Percentiles rank a stretch among this genome's conserved stretches.
These are phyloP conservation scores for Tephrocybe sp. DNA, from an alignment of 768 basidiomycete genomes.

Conservation along the genomic window DNA sequence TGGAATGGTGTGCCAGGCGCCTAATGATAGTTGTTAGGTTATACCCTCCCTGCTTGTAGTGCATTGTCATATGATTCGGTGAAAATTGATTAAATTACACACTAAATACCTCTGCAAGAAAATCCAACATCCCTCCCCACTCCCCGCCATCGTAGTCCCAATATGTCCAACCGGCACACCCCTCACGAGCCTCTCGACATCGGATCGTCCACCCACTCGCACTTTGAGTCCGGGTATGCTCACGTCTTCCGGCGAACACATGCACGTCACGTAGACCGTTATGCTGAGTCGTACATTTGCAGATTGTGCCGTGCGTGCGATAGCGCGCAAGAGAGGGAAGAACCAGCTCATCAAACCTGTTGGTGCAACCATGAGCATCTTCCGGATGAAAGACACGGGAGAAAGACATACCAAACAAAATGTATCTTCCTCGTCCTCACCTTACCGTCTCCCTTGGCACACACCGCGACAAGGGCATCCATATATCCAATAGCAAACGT, in stretches of 20 bases:
- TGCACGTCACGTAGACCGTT: conserved; percentile 72
- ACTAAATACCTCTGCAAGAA: conserved; percentile 78
- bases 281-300: conserved; percentile 52
- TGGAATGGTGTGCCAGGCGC: too few species aligned
- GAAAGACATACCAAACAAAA: conserved; percentile 37
- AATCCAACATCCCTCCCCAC: conserved; percentile 50
- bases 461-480: conserved; percentile 76
- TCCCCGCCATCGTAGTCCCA: conserved; percentile 7
- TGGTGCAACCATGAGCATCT: too few species aligned
- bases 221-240: conserved; percentile 50
- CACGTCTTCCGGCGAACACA: conserved; percentile 66
- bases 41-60: too few species aligned
- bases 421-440: conserved; percentile 65
- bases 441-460: conserved; percentile 43
- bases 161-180: conserved; percentile 7
- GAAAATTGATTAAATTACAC: too few species aligned
- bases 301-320: conserved; percentile 31
- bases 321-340: conserved; percentile 35
- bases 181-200: conserved; percentile 12
- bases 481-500: conserved; percentile 80
- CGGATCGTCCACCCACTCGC: conserved; percentile 19
- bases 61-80: too few species aligned
- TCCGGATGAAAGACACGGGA: not conserved
- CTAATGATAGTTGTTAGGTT: too few species aligned
- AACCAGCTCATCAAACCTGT: conserved; percentile 41